These are phyloP conservation scores for Phalaenopsis aphrodite DNA, from an alignment of 106 monocot genomes.

Conservation along the genomic window DNA sequence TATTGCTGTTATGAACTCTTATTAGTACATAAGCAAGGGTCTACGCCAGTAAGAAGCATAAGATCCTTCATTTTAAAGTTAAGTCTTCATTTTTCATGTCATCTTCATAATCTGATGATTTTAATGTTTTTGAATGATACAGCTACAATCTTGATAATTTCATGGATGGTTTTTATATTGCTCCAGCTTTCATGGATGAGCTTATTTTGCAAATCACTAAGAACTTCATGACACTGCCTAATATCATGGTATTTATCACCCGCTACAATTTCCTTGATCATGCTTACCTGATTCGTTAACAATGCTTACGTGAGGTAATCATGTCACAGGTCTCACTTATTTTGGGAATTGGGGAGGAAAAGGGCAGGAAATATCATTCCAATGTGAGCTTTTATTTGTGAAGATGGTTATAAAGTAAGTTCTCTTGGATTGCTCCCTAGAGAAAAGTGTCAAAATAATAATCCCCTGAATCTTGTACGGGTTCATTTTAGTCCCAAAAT, in stretches of 20 bases:
- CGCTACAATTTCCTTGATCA: background rate
- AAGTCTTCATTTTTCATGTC: background rate
- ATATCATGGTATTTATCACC: constrained; percentile 57
- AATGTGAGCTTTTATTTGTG: constrained; percentile 84
- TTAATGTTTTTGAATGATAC: background rate
- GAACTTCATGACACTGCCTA: constrained; percentile 89
- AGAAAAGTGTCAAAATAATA: too few species aligned
- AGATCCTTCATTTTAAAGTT: background rate
- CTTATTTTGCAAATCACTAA: constrained; percentile 84
- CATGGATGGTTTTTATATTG: too few species aligned
- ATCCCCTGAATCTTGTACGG: too few species aligned
- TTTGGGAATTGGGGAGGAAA: constrained; percentile 17
- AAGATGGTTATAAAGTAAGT: constrained; percentile 97
- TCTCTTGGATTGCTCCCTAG: background rate
- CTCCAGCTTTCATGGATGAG: constrained; percentile 67
- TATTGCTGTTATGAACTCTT: constrained; percentile 60
- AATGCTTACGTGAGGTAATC: too few species aligned
- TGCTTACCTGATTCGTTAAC: too few species aligned
- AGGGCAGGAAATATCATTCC: constrained; percentile 96
- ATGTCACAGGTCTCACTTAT: too few species aligned
- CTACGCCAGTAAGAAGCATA: constrained; percentile 47
- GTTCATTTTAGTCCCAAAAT: too few species aligned
- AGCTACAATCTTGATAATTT: too few species aligned
- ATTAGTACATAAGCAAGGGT: constrained; percentile 88
- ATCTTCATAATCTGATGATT: background rate